Conservation (phyloP, 805 yeast genomes). For the Tetrapisispora iriomotensis region DNA sequence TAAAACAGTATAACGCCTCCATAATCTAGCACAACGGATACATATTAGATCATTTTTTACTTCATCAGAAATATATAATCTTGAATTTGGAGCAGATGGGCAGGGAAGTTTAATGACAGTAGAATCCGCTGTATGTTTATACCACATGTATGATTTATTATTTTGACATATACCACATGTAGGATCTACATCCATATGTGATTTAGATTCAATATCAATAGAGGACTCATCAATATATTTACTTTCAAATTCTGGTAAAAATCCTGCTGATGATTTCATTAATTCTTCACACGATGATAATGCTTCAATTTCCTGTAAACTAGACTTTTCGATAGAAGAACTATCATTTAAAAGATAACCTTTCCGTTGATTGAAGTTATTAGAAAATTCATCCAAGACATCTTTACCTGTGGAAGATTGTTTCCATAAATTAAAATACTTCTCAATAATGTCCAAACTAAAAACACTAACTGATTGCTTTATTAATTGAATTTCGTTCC, state of each 20-base stretch:
- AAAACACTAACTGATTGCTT: conserved; percentile 61
- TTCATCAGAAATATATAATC: conserved; percentile 1
- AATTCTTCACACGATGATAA: not conserved
- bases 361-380: conserved; percentile 20
- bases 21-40: conserved; percentile 74
- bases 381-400: conserved; percentile 70
- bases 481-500: conserved; percentile 72
- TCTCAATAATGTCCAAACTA: conserved; percentile 63
- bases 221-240: conserved; percentile 43
- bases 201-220: conserved; percentile 47
- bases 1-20: conserved; percentile 80
- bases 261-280: not conserved
- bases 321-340: not conserved
- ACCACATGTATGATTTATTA: conserved; percentile 29
- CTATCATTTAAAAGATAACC: not conserved
- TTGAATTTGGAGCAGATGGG: not conserved
- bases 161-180: conserved; percentile 64
- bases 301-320: not conserved
- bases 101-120: too few relatives aligned
- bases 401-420: conserved; percentile 62
- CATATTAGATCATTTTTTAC: conserved; percentile 54
- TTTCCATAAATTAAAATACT: conserved; percentile 88
- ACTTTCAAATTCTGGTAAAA: conserved; percentile 12
- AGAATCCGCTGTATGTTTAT: conserved; percentile 11
- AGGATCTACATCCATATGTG: conserved; percentile 32